Evolutionary conservation across 192 early-diverging fungal species (phyloP), one percentile per base, ranked within the genome.

Genomic region (Mortierella hygrophila): DNA sequence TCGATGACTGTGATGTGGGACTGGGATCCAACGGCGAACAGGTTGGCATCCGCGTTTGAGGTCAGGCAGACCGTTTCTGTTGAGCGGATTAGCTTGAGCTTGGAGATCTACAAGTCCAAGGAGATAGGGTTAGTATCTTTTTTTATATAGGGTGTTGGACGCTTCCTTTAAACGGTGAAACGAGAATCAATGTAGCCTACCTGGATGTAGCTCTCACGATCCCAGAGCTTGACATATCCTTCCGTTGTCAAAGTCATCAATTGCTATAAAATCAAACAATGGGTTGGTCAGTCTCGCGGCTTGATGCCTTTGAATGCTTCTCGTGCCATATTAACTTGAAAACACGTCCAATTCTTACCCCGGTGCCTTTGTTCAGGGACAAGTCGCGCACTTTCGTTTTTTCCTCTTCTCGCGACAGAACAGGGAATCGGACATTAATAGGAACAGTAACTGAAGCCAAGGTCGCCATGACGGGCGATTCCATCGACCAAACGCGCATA

Each of bases 181-280:
- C 23, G 41, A 3, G 38, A 40, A 40, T 18, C 21, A 5, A 20
- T 40, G n/a, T 15, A 35, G 40, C 47, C 37, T 65, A 88, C 86
- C 69, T 78, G 55, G 35, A 37, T 78, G 47, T 78, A 83, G 0
- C 65, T 76, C n/a, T 81, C 80, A 3, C 82, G 72, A 57, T 95
- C 94, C 90, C 93, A 95, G 38, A 95, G 42, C 79, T 93, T 94
- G 54, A 95, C 90, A 77, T 82, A 91, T 16, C 93, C 93, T 69
- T 92, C 92, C 0, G 92, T 91, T 0, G 92, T 82, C 52, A 95
- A 82, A 16, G 94, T 92, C 77, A 89, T 91, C 49, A 92, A 32
- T 76, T 89, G 87, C 68, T 82, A 55, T 4, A 32, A 26, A 7
- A 35, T 32, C 26, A 15, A 65, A 65, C 11, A 29, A 0, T 46